Conservation (phyloP, 169 alveolate genomes). For the Perkinsus chesapeaki region DNA sequence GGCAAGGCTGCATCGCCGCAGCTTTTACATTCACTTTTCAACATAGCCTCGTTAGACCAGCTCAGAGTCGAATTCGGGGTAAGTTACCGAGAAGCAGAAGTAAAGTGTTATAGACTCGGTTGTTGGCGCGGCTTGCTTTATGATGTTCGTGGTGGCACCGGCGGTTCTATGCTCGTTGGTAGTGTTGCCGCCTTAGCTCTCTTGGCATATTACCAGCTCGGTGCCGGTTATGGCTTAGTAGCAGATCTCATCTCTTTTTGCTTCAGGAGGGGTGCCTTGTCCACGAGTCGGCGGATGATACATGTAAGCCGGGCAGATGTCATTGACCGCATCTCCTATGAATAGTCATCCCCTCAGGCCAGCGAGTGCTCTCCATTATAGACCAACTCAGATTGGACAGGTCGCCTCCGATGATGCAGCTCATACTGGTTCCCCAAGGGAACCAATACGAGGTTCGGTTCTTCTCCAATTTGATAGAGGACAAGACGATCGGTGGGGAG, state of each 20-base stretch:
- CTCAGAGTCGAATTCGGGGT: background rate
- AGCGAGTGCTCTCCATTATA: background rate
- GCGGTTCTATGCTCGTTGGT: too few species aligned
- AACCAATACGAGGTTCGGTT: background rate
- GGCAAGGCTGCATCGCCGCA: constrained; percentile 32
- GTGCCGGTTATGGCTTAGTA: background rate
- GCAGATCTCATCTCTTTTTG: background rate
- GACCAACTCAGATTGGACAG: background rate
- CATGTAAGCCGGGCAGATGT: background rate
- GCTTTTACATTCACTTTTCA: background rate
- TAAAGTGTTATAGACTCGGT: too few species aligned
- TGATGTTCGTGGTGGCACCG: too few species aligned
- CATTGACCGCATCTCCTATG: too few species aligned
- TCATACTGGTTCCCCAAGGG: background rate
- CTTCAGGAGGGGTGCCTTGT: background rate
- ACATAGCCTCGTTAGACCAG: background rate
- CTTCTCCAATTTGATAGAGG: background rate
- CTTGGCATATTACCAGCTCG: background rate
- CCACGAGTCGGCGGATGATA: background rate
- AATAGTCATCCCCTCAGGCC: background rate
- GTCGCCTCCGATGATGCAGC: background rate
- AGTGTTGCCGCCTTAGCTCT: too few species aligned
- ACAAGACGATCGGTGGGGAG: background rate
- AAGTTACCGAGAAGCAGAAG: too few species aligned
- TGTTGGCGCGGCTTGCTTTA: too few species aligned